Base-by-base conservation (phyloP, 192 early-diverging fungal species). In the Fimicolochytrium jonesii region DNA sequence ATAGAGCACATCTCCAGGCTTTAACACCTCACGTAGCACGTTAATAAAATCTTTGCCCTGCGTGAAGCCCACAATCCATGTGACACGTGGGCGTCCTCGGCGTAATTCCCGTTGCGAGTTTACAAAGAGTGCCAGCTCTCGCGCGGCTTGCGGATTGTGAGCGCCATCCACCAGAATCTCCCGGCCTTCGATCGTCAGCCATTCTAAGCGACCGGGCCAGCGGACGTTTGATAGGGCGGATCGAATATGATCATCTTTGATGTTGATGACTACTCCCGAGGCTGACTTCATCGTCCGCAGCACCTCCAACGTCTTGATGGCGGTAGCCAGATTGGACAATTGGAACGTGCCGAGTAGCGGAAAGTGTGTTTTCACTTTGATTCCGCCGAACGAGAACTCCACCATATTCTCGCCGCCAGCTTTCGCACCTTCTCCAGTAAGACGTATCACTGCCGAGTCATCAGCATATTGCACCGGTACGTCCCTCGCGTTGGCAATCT, bases 141-240 rank as follows among this genome's bases (percentile, higher is more conserved):
- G 47, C 0, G 87, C 86, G 0, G 90, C 92, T 6, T 80, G 81
- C 37, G 76, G 74, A 69, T 97, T 97, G 68, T 97, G 95, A 3
- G 93, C 92, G 11, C 95, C 95, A 63, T 97, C 94, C 0, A 91
- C 77, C 6, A 94, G 73, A n/a, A 97, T 56, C 65, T 66, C 61
- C 10, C 59, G 67, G 2, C 31, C 33, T 39, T 39, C 37, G 37
- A 39, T 9, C 9, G 37, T 39, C 10, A 39, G 37, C 83, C 84
- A 88, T 42, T 94, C 89, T 50, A 97, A 59, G 3, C 94, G 79
- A 11, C 94, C 94, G 0, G 90, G 90, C 90, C 92, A 94, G 35
- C 76, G 61, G 3, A 89, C 87, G 15, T 69, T 59, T 30, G 71
- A 50, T 45, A 97, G 80, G 7, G 90, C 94, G 11, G 75, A 45